Evolutionary conservation across 2,329 filamentous ascomycete species (phyloP), one percentile per base, ranked within the genome.

Genomic region (Xylariaceae sp.): DNA sequence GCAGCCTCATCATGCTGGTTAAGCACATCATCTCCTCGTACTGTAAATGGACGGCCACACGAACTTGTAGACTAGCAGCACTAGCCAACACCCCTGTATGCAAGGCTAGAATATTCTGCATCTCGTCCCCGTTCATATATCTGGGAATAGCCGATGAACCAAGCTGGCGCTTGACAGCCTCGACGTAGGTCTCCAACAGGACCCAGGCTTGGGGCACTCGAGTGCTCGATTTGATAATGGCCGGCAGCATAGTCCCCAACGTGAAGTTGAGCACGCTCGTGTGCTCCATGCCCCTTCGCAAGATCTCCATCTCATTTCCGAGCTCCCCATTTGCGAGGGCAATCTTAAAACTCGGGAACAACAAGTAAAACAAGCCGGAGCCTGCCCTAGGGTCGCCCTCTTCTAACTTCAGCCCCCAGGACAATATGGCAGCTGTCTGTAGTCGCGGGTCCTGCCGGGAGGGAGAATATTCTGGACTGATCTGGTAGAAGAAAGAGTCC

Each of bases 291-390:
- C 70, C 71, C 38, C 62, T 62, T 24, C 57, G 57, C 14, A 79
- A 50, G 35, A 77, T 67, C 4, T 41, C 48, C 18, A 63, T 56
- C 50, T 78, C 71, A 5, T 69, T 64, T 5, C 52, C 52, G n/a
- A 78, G 60, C 35, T 63, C 67, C 40, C 68, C 62, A 40, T 71
- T 71, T 30, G 66, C 65, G 3, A 79, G 54, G 0, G 73, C 71
- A 36, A 71, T 59, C 51, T 76, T 77, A 53, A 76, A 76, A 54
- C 71, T 76, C 48, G 73, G 73, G 51, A 70, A 71, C 2, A 80
- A 61, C 41, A 76, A 74, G 53, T 71, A 72, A 51, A 79, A 80
- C 3, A 79, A 63, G 37, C 70, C 67, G 13, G 69, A 64, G 5
- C 59, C 57, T 3, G 68, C 69, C 19, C 63, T 66, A 2, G 56